Conservation (phyloP, 768 basidiomycete species). For the Psilocybe sp. region DNA sequence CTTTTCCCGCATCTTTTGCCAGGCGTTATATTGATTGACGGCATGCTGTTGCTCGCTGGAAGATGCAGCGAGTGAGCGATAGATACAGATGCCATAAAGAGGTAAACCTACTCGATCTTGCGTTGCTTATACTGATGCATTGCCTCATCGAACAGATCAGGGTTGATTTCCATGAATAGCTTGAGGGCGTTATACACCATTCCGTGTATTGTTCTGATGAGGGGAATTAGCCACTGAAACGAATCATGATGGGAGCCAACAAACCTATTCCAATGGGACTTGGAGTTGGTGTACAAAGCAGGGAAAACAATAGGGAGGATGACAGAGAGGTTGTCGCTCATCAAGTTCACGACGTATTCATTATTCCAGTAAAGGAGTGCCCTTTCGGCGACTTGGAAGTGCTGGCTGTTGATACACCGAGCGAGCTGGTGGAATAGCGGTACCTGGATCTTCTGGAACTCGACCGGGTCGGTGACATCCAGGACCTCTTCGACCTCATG, state of each 20-base stretch:
- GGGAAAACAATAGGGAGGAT: constrained; percentile 97
- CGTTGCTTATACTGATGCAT: constrained; percentile 92
- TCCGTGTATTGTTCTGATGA: constrained; percentile 88
- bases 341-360: constrained; percentile 98
- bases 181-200: constrained; percentile 99
- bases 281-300: constrained; percentile 92
- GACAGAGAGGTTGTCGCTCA: constrained; percentile 90
- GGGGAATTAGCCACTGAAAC: constrained; percentile 4
- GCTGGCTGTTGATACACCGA: constrained; percentile 97
- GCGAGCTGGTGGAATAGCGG: constrained; percentile 92
- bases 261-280: constrained; percentile 98
- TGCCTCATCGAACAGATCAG: constrained; percentile 90
- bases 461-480: constrained; percentile 94
- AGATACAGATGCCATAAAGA: not conserved
- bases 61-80: not conserved
- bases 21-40: constrained; percentile 81
- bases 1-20: constrained; percentile 80
- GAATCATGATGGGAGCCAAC: constrained; percentile 24
- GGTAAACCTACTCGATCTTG: constrained; percentile 68
- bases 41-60: constrained; percentile 85
- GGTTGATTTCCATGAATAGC: constrained; percentile 98
- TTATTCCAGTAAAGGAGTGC: constrained; percentile 99
- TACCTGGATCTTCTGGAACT: constrained; percentile 95
- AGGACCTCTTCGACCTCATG: constrained; percentile 99
- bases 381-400: constrained; percentile 99